These are phyloP conservation scores for Malus sieversii DNA, from an alignment of 306 rosid species.

Conservation along the genomic window DNA sequence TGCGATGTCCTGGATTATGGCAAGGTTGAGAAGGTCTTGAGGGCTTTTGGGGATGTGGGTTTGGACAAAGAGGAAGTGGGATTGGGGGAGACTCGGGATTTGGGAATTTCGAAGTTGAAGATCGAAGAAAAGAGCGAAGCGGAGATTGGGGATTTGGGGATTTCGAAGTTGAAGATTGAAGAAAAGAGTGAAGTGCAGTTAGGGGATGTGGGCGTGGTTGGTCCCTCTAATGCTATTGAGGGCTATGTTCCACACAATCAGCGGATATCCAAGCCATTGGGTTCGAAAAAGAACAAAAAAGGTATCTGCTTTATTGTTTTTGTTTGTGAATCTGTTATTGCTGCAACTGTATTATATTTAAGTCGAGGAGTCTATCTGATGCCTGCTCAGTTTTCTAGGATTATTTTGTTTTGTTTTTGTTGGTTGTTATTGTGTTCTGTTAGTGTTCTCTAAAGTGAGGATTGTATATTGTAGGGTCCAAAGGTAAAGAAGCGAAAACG, in stretches of 20 bases:
- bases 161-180: slow-evolving; percentile 54
- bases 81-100: slow-evolving; percentile 37
- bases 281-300: slow-evolving; percentile 37
- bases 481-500: slow-evolving; percentile 30
- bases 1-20: slow-evolving; percentile 40
- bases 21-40: slow-evolving; percentile 44
- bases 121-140: slow-evolving; percentile 59
- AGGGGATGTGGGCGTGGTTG: slow-evolving; percentile 56
- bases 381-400: slow-evolving; percentile 13
- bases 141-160: slow-evolving; percentile 37
- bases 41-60: slow-evolving; percentile 36
- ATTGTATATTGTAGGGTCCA: slow-evolving; percentile 62
- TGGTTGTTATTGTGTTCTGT: background rate
- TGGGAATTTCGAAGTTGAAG: slow-evolving; percentile 48
- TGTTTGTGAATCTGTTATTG: background rate
- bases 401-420: background rate
- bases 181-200: slow-evolving; percentile 41
- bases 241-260: slow-evolving; percentile 74
- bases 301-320: slow-evolving; percentile 26
- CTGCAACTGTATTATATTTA: background rate
- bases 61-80: slow-evolving; percentile 27
- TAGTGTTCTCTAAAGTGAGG: slow-evolving; percentile 29
- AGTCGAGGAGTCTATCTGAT: slow-evolving; percentile 2
- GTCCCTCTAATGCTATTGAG: slow-evolving; percentile 94
- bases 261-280: slow-evolving; percentile 17